Base-by-base conservation (phyloP, 176 grass and related monocot genomes). In the Carex pumila region DNA sequence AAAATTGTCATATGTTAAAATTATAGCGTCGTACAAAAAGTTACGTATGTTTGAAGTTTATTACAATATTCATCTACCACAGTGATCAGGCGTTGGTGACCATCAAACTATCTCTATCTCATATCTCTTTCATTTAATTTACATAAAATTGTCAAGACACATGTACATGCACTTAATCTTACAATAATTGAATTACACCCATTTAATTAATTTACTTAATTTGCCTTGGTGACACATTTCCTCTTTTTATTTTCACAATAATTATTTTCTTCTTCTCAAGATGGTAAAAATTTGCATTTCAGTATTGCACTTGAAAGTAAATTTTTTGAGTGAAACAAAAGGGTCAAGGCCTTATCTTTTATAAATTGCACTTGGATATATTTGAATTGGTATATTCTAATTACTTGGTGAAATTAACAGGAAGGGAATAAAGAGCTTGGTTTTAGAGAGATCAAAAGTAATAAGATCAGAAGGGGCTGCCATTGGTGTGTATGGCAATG, bases 341-440 rank as follows among this genome's bases (percentile, higher is more conserved):
- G 45, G 45, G 8, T 49, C 0, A 49, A 49, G 8, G 0, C 45
- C 45, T 11, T 49, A 49, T 49, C 45, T 49, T 49, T 49, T 49
- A 47, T 43, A 1, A 43, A 47, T 10, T 49, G 45, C 45, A 49
- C 8, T 49, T 62, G 8, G 7, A 43, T 43, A 43, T 43, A 62
- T 61, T 62, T 62, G 60, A 62, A 62, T 22, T 6, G 60, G 7
- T 25, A 25, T 7, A 18, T 62, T 62, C 7, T 25, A 19, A 62
- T 37, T 37, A 37, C n/a, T 9, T 62, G 18, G 19, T 62, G 18
- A 62, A 64, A 81, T 13, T 71, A 72, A 36, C 65, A 94, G 89
- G 82, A 94, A 94, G 65, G 89, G 87, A 70, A 87, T 89, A 2
- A 13, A 47, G 12, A 86, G 79, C 71, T 83, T 94, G 4, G 85